Percentiles rank a stretch among this genome's conserved stretches.
Evolutionary conservation across 768 basidiomycete genomes (phyloP).

Genomic region (Pulveroboletus ravenelii): DNA sequence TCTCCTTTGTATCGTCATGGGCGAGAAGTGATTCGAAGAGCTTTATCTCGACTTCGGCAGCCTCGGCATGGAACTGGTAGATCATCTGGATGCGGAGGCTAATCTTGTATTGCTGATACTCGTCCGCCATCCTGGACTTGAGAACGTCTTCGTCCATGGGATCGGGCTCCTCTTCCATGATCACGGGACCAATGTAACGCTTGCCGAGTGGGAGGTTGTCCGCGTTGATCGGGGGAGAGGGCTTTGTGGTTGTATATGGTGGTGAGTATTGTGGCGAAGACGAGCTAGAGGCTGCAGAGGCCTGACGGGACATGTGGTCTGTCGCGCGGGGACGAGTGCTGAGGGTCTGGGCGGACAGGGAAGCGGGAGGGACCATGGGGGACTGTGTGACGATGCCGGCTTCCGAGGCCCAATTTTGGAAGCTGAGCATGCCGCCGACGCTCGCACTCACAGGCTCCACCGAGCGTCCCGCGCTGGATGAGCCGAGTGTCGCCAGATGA

Average conservation of each 20-base stretch:
- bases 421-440: constrained; percentile 14
- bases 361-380: constrained; percentile 1
- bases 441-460: constrained; percentile 13
- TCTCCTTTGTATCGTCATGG: constrained; percentile 27
- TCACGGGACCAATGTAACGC: constrained; percentile 31
- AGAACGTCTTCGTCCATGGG: constrained; percentile 26
- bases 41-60: constrained; percentile 28
- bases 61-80: constrained; percentile 29
- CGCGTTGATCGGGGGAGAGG: constrained; percentile 21
- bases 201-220: constrained; percentile 25
- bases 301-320: constrained; percentile 28
- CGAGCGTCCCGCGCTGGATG: constrained; percentile 21
- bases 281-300: constrained; percentile 21
- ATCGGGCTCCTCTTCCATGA: constrained; percentile 26
- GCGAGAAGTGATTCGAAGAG: constrained; percentile 26
- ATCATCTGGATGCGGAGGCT: constrained; percentile 33
- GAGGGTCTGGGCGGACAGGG: constrained; percentile 9
- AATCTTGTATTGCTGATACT: constrained; percentile 29
- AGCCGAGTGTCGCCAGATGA: constrained; percentile 26
- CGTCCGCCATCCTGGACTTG: constrained; percentile 31
- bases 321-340: constrained; percentile 24
- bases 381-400: constrained; percentile 18
- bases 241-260: constrained; percentile 17
- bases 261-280: constrained; percentile 29
- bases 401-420: constrained; percentile 32